These are phyloP conservation scores for Phytophthora constricta DNA, from an alignment of 352 stramenopile genomes.

Conservation along the genomic window DNA sequence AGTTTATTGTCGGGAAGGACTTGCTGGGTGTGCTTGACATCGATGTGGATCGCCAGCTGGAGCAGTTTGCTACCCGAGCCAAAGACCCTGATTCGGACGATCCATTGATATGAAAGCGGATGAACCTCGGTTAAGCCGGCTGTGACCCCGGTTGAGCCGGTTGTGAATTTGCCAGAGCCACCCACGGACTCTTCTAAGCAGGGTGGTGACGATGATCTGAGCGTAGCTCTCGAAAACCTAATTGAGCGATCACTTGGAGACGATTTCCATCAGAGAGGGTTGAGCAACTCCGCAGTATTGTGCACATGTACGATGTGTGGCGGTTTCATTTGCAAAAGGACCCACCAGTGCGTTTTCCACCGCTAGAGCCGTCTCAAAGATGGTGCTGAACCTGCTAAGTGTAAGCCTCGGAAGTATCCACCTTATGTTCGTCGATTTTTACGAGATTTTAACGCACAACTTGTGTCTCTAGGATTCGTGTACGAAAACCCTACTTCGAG, in stretches of 20 bases:
- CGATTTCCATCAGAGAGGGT: constrained; percentile 7
- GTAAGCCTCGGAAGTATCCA: not conserved
- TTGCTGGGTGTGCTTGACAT: constrained; percentile 5
- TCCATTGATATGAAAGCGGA: not conserved
- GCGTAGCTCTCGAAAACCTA: not conserved
- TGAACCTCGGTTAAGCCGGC: too few species aligned
- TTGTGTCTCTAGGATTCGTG: constrained; percentile 3
- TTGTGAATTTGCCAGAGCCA: not conserved
- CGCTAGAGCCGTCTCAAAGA: not conserved
- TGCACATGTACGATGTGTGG: constrained; percentile 1
- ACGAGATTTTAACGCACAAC: constrained; percentile 4
- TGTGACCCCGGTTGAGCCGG: too few species aligned
- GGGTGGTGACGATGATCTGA: not conserved
- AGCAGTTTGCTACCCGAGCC: not conserved
- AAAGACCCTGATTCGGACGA: not conserved
- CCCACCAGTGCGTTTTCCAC: constrained; percentile 2
- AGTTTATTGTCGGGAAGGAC: constrained; percentile 16
- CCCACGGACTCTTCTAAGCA: not conserved
- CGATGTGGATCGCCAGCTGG: constrained; percentile 11
- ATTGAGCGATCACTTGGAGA: constrained; percentile 3
- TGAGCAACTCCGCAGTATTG: not conserved
- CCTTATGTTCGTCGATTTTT: constrained; percentile 1
- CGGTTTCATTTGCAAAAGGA: constrained; percentile 2
- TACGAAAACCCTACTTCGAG: constrained; percentile 8
- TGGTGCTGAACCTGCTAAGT: not conserved